These are phyloP conservation scores for Colletotrichum sp. DNA, from an alignment of 2,329 filamentous ascomycete species.

Conservation along the genomic window DNA sequence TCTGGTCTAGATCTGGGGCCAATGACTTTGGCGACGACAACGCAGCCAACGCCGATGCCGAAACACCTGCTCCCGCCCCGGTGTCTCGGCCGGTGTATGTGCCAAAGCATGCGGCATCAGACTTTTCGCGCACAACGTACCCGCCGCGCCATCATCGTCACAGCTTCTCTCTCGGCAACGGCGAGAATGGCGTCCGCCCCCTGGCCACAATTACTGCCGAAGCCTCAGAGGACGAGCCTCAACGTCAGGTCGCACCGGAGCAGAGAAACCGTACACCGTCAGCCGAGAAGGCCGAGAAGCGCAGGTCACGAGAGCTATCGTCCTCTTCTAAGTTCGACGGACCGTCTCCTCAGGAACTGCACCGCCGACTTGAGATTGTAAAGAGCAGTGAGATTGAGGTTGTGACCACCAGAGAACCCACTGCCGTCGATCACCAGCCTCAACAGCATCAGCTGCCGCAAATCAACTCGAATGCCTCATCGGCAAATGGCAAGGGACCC, in stretches of 20 bases:
- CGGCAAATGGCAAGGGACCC: not conserved
- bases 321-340: slow-evolving; percentile 2
- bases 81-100: slow-evolving; percentile 22
- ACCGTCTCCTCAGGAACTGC: slow-evolving; percentile 8
- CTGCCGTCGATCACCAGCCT: not conserved
- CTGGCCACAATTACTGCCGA: not conserved
- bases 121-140: slow-evolving; percentile 29
- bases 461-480: not conserved
- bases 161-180: not conserved
- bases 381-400: slow-evolving; percentile 18
- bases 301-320: not conserved
- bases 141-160: slow-evolving; percentile 17
- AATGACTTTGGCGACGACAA: slow-evolving; percentile 17
- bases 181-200: not conserved
- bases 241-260: not conserved
- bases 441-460: not conserved
- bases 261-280: not conserved
- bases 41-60: not conserved
- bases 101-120: slow-evolving; percentile 33
- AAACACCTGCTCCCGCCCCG: not conserved
- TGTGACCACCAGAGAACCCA: not conserved
- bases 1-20: slow-evolving; percentile 16
- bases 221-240: not conserved
- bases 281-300: slow-evolving; percentile 6
- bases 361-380: slow-evolving; percentile 15